phyloP scores from a whole-genome alignment of 1,139 yeast genomes.

The Lizanozyma gosingica region DNA sequence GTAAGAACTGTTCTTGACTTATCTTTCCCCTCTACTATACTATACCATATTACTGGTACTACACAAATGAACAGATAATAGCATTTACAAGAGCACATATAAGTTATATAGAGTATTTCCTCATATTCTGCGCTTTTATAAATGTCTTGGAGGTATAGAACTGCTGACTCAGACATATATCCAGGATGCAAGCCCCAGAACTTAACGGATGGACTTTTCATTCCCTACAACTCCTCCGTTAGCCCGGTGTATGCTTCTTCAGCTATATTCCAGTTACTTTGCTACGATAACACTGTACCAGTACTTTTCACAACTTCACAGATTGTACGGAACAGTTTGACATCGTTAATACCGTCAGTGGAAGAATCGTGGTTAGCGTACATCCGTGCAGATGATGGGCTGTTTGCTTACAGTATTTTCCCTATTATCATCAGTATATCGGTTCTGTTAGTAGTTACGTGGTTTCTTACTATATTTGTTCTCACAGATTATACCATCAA shows the following conservation, averaged over 20 bases:
- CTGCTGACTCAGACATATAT: slow-evolving; percentile 11
- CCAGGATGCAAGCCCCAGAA: slow-evolving; percentile 23
- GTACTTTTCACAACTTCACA: slow-evolving; percentile 23
- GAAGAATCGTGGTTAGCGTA: slow-evolving; percentile 32
- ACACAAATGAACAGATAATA: no score
- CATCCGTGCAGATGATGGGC: slow-evolving; percentile 26
- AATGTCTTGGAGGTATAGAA: slow-evolving; percentile 11
- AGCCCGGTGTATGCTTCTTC: slow-evolving; percentile 15
- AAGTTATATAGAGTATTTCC: no score
- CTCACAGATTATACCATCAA: slow-evolving; percentile 52
- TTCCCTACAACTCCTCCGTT: slow-evolving; percentile 5
- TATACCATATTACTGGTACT: no score
- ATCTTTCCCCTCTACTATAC: no score
- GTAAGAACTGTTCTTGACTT: no score
- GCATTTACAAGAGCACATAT: no score
- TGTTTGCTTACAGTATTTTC: slow-evolving; percentile 48
- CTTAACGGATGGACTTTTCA: slow-evolving; percentile 29
- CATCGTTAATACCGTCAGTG: slow-evolving; percentile 25
- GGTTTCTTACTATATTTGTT: slow-evolving; percentile 56
- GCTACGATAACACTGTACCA: slow-evolving; percentile 31
- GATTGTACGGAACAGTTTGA: not conserved
- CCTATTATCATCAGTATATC: slow-evolving; percentile 56
- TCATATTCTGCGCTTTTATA: no score
- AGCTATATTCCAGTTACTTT: slow-evolving; percentile 25
- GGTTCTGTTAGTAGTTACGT: slow-evolving; percentile 55